Percentiles rank a stretch among this genome's conserved stretches.
These are phyloP conservation scores for Metarhizium guizhouense DNA, from an alignment of 2,329 filamentous ascomycete species.

Conservation along the genomic window DNA sequence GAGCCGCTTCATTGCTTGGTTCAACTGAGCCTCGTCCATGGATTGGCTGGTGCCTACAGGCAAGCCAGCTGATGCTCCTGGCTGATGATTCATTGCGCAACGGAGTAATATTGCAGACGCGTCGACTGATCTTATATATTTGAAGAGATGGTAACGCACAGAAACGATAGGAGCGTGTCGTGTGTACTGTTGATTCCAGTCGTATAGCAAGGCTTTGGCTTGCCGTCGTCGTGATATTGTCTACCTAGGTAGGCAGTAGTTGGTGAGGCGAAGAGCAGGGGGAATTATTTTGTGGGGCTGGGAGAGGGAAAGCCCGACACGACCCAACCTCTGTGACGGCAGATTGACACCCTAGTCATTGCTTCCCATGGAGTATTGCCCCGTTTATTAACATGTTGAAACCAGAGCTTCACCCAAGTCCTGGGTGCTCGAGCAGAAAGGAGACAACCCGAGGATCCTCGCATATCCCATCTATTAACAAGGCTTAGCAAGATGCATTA, in stretches of 20 bases:
- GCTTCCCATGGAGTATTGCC: neutral
- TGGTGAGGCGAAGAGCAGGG: no score
- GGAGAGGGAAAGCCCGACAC: no score
- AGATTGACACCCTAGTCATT: no score
- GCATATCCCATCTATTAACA: no score
- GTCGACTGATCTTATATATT: neutral
- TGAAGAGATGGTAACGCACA: neutral
- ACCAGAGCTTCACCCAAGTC: no score
- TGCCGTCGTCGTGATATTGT: neutral
- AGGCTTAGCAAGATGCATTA: no score
- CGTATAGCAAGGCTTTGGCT: neutral
- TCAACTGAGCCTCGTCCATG: conserved; percentile 40
- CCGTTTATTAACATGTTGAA: no score
- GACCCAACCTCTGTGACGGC: no score
- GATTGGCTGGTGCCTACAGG: conserved; percentile 16
- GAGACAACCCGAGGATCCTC: no score
- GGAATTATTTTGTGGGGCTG: no score
- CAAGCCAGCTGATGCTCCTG: neutral
- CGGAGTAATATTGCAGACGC: neutral
- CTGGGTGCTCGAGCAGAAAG: no score
- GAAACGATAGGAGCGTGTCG: neutral
- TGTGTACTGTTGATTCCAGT: neutral
- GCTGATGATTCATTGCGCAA: conserved; percentile 5
- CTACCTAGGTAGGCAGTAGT: no score
- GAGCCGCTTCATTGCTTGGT: conserved; percentile 39